phyloP scores from a whole-genome alignment of 2,329 filamentous ascomycete genomes.

The Helicocarpus griseus region DNA sequence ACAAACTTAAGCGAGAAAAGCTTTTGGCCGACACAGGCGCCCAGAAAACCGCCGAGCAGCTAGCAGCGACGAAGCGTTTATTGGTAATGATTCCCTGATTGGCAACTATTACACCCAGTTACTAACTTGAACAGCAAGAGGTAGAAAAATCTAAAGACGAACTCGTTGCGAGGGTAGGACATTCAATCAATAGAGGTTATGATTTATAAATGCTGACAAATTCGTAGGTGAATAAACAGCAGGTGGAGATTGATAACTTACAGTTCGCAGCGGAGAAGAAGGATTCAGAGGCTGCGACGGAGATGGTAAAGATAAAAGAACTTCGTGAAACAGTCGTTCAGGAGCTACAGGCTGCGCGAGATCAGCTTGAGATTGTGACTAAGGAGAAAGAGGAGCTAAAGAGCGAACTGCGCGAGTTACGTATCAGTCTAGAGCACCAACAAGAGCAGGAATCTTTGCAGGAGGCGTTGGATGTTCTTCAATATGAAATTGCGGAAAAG shows the following conservation, averaged over 20 bases:
- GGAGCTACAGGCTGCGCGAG: neutral
- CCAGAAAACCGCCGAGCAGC: conserved; percentile 13
- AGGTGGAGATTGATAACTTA: conserved; percentile 15
- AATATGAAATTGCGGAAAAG: conserved; percentile 21
- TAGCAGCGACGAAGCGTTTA: conserved; percentile 15
- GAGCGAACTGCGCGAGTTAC: conserved; percentile 7
- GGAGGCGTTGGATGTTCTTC: conserved; percentile 9
- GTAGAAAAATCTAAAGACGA: neutral
- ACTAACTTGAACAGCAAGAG: conserved; percentile 4
- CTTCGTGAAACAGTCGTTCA: conserved; percentile 4
- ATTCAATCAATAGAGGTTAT: neutral
- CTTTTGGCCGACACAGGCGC: conserved; percentile 13
- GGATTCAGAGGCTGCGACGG: conserved; percentile 13
- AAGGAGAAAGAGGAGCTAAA: conserved; percentile 12
- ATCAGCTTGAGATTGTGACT: conserved; percentile 9
- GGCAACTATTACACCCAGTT: neutral
- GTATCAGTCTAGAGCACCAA: conserved; percentile 1
- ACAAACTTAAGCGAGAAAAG: conserved; percentile 21
- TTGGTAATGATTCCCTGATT: conserved; percentile 17
- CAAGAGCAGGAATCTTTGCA: conserved; percentile 6
- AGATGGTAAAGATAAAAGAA: conserved; percentile 16
- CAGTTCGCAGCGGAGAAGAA: conserved; percentile 13
- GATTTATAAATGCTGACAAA: neutral
- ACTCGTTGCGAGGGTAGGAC: conserved; percentile 6
- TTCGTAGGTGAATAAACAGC: conserved; percentile 2